Evolutionary conservation across 352 stramenopile species (phyloP).

Genomic region (Thalassiosira gravida): DNA sequence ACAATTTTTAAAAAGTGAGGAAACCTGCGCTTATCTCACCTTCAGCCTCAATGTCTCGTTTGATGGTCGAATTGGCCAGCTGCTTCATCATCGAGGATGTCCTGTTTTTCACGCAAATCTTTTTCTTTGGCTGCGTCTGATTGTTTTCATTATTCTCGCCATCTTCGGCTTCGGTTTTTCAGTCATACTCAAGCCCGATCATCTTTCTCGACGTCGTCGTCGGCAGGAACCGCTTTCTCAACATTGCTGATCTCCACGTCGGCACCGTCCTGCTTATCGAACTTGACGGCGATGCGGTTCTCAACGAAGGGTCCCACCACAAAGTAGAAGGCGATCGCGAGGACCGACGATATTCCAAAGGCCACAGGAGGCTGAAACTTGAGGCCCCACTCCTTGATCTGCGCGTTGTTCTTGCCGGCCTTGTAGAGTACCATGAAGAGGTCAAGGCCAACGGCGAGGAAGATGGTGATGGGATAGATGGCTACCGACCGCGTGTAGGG

Average conservation of each 20-base stretch:
- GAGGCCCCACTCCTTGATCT: slow-evolving; percentile 28
- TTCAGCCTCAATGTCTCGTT: slow-evolving; percentile 28
- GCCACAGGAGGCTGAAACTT: slow-evolving; percentile 17
- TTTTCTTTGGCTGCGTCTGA: not conserved
- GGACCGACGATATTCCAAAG: slow-evolving; percentile 12
- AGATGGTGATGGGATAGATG: slow-evolving; percentile 40
- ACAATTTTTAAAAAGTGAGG: no score
- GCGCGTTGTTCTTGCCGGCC: slow-evolving; percentile 18
- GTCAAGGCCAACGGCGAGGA: slow-evolving; percentile 37
- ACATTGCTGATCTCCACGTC: not conserved
- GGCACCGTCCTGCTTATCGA: slow-evolving; percentile 11
- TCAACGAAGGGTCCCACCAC: slow-evolving; percentile 8
- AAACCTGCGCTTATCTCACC: no score
- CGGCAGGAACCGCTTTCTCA: not conserved
- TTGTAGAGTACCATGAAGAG: slow-evolving; percentile 43
- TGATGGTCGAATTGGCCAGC: slow-evolving; percentile 20
- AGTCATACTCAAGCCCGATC: slow-evolving; percentile 3
- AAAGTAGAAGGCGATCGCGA: slow-evolving; percentile 7
- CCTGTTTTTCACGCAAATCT: no score
- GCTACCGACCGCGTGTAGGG: slow-evolving; percentile 33
- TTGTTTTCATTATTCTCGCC: not conserved
- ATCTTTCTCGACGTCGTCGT: no score
- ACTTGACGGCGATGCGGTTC: slow-evolving; percentile 9
- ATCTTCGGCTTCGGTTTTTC: slow-evolving; percentile 3
- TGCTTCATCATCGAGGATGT: slow-evolving; percentile 2